Percentiles rank a stretch among this genome's conserved stretches.
These are phyloP conservation scores for Grigorovia yakushimaensis DNA, from an alignment of 805 yeast genomes.

Conservation along the genomic window DNA sequence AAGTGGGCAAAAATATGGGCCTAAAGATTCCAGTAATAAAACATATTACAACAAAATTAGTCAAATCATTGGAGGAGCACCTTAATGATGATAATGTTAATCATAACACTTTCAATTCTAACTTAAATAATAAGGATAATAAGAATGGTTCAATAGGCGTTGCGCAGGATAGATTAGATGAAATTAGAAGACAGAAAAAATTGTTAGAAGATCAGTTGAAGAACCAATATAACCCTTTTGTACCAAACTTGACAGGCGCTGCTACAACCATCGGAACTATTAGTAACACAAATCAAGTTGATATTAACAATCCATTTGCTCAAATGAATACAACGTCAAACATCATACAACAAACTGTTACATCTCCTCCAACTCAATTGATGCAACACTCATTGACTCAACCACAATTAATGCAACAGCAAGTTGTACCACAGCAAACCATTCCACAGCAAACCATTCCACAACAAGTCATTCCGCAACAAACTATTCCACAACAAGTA, in stretches of 20 bases:
- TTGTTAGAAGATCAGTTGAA: slow-evolving; percentile 25
- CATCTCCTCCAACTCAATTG: slow-evolving; percentile 33
- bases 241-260: slow-evolving; percentile 16
- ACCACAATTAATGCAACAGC: slow-evolving; percentile 3
- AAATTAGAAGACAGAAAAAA: slow-evolving; percentile 26
- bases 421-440: slow-evolving; percentile 1
- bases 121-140: neutral
- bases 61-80: slow-evolving; percentile 80
- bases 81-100: slow-evolving; percentile 60
- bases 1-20: slow-evolving; percentile 85
- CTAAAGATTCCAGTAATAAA: slow-evolving; percentile 90
- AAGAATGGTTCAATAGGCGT: neutral
- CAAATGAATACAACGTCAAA: slow-evolving; percentile 17
- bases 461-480: neutral
- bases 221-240: slow-evolving; percentile 28
- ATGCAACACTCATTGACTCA: slow-evolving; percentile 24
- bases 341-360: slow-evolving; percentile 12
- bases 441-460: slow-evolving; percentile 3
- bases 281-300: slow-evolving; percentile 2
- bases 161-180: slow-evolving; percentile 29
- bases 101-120: slow-evolving; percentile 12
- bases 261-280: slow-evolving; percentile 1
- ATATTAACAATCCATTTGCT: slow-evolving; percentile 5
- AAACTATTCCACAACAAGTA: neutral
- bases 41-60: slow-evolving; percentile 93